These are phyloP conservation scores for Nymphaea colorata DNA, from an alignment of 164 flowering plant genomes.

Conservation along the genomic window DNA sequence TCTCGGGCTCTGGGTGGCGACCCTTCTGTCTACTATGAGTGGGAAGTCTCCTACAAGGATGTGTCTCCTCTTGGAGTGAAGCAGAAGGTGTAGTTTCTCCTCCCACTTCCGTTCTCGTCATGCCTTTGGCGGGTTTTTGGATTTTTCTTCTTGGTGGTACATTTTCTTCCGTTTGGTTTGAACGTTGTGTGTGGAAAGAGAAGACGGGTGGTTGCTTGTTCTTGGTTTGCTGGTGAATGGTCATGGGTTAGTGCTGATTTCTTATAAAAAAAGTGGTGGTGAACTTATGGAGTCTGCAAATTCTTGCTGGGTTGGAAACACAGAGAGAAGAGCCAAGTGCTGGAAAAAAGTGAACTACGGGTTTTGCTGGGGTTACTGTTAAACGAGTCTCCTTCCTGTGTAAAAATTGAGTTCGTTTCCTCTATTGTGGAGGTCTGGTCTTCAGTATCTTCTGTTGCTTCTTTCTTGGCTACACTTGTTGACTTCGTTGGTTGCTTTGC, in stretches of 20 bases:
- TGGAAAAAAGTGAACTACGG: background rate
- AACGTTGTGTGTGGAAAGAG: background rate
- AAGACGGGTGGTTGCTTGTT: background rate
- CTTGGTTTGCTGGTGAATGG: background rate
- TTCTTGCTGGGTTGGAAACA: background rate
- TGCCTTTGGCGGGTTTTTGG: background rate
- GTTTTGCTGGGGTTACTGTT: too few relatives aligned
- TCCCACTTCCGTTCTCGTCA: background rate
- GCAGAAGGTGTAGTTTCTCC: constrained; percentile 39
- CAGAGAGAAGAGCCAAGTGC: background rate
- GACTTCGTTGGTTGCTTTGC: background rate
- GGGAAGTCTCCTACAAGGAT: constrained; percentile 48
- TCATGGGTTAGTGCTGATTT: background rate
- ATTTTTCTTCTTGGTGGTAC: background rate
- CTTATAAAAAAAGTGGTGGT: background rate
- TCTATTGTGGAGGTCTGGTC: too few relatives aligned
- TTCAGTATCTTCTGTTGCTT: too few relatives aligned
- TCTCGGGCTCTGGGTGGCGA: constrained; percentile 36
- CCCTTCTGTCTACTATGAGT: constrained; percentile 32
- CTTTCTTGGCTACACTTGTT: too few relatives aligned
- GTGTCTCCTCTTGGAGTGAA: constrained; percentile 69
- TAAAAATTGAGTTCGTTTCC: too few relatives aligned
- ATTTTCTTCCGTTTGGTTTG: background rate
- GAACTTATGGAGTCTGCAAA: background rate
- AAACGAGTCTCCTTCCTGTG: too few relatives aligned